These are phyloP conservation scores for Botrytis deweyae DNA, from an alignment of 2,329 filamentous ascomycete species.

Conservation along the genomic window DNA sequence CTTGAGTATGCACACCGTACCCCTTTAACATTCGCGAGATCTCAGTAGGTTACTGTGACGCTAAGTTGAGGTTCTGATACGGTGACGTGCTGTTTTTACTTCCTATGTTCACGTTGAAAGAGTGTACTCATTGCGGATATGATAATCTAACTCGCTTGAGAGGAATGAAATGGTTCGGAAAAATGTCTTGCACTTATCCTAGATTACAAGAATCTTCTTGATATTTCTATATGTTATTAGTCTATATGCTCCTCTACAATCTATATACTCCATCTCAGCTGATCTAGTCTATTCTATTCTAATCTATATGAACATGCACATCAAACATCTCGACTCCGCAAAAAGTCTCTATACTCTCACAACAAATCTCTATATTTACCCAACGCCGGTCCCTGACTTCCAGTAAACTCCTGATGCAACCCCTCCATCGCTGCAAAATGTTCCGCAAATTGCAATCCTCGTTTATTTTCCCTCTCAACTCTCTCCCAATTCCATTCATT, in stretches of 20 bases:
- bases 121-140: background rate
- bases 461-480: slow-evolving; percentile 54
- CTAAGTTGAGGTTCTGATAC: no score
- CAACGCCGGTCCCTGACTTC: slow-evolving; percentile 37
- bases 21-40: no score
- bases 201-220: background rate
- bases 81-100: background rate
- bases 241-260: background rate
- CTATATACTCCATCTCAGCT: background rate
- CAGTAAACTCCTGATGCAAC: slow-evolving; percentile 43
- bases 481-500: slow-evolving; percentile 56
- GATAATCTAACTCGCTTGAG: background rate
- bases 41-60: no score
- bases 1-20: background rate
- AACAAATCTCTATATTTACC: slow-evolving; percentile 39
- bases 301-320: background rate
- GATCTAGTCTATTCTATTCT: background rate
- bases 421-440: slow-evolving; percentile 59
- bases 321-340: background rate
- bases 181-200: background rate
- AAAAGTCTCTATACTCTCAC: slow-evolving; percentile 2
- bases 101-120: background rate
- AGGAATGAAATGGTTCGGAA: background rate
- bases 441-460: slow-evolving; percentile 54
- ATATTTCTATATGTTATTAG: background rate